Evolutionary conservation across 768 basidiomycete species (phyloP), one percentile per base, ranked within the genome.

Genomic region (Mycena rosella): DNA sequence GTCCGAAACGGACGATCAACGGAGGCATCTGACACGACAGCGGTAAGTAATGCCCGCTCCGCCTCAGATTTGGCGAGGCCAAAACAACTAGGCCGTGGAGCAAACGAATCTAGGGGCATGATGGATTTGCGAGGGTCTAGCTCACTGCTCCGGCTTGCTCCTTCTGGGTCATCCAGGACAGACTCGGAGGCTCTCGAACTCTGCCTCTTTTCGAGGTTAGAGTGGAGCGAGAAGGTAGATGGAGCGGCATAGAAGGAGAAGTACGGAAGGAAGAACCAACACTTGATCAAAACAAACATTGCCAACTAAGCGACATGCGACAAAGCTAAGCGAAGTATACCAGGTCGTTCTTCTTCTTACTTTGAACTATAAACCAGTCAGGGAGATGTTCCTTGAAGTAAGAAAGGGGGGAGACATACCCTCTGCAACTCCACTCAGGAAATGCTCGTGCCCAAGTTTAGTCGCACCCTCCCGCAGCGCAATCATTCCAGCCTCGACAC

Each of bases 401-500:
- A 69, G 42, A 49, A 53, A 51, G 3, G n/a, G 18, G 67, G 44
- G 27, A 60, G 52, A 68, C 88, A 68, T 69, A 91, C 93, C 93
- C 82, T 96, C 93, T 45, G 94, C 87, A 65, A 96, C 94, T 56
- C 94, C 95, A 75, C 92, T 94, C 77, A 98, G 82, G 87, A 98
- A 99, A 78, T 99, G 96, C 78, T 99, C 98, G 73, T 99, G 97
- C 30, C 87, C 90, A 63, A 98, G 80, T 78, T 91, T 92, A 18
- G 89, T 89, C 18, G 96, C 95, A 32, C 96, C 96, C 79, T 98
- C 96, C 72, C 98, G 84, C 44, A 99, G 81, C 9, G 97, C 95
- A 75, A 99, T 98, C 98, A 99, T 99, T 65, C 98, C 98, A 44
- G 98, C 98, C 81, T 99, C 98, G 1, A 99, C 98, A 80, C 97